Percentiles rank a stretch among this genome's conserved stretches.
Evolutionary conservation across 495 filamentous ascomycete genomes (phyloP).

Genomic region (Hypoxylon perforatum): DNA sequence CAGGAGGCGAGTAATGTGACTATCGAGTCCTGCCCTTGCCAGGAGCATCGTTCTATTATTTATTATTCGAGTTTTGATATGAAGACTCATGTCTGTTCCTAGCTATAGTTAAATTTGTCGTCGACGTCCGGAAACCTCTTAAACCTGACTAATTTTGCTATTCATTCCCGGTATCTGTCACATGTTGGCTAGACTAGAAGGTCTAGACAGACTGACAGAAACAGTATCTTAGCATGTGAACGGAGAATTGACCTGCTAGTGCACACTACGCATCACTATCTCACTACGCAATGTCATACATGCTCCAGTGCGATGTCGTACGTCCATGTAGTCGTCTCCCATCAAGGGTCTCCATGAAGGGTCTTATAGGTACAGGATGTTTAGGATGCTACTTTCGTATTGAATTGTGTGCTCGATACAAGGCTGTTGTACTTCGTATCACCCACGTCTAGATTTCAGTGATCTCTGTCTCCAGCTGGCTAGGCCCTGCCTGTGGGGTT

Average conservation of each 20-base stretch:
- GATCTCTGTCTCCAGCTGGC: slow-evolving; percentile 2
- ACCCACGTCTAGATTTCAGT: slow-evolving; percentile 17
- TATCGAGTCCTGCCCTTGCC: slow-evolving; percentile 24
- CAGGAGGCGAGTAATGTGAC: slow-evolving; percentile 29
- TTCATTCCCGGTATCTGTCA: slow-evolving; percentile 1
- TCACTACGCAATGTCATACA: not conserved
- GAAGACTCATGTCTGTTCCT: no score
- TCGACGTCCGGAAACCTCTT: slow-evolving; percentile 1
- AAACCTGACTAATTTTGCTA: not conserved
- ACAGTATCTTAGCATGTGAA: slow-evolving; percentile 10
- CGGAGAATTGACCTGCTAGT: not conserved
- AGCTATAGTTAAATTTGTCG: slow-evolving; percentile 17
- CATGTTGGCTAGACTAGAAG: slow-evolving; percentile 8
- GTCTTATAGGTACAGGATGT: not conserved
- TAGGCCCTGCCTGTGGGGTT: slow-evolving; percentile 26
- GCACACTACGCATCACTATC: slow-evolving; percentile 2
- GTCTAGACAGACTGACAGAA: not conserved
- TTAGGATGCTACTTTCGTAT: slow-evolving; percentile 32
- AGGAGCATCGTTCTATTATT: slow-evolving; percentile 8
- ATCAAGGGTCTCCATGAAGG: slow-evolving; percentile 4
- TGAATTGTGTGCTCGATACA: slow-evolving; percentile 17
- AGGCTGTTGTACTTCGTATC: slow-evolving; percentile 25
- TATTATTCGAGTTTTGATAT: no score
- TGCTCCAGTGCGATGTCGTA: not conserved
- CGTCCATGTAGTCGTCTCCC: slow-evolving; percentile 1